These are phyloP conservation scores for Epicoccum sorghinum DNA, from an alignment of 2,329 filamentous ascomycete species.

Conservation along the genomic window DNA sequence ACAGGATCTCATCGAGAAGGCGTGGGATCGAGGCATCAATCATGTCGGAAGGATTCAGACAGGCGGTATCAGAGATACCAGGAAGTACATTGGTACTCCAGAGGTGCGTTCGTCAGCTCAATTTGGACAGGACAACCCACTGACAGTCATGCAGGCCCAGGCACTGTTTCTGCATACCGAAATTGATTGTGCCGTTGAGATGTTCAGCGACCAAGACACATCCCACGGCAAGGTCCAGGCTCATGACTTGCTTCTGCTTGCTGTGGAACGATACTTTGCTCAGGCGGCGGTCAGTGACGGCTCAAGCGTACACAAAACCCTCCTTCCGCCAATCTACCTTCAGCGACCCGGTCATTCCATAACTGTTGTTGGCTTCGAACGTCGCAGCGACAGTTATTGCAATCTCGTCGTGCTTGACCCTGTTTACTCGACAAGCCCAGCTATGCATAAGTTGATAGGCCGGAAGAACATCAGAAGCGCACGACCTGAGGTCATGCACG, in stretches of 20 bases:
- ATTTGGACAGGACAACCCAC: background rate
- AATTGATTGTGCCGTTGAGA: slow-evolving; percentile 62
- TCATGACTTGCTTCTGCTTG: slow-evolving; percentile 64
- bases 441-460: slow-evolving; percentile 65
- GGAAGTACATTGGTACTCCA: slow-evolving; percentile 94
- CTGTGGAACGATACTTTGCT: slow-evolving; percentile 77
- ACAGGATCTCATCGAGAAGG: slow-evolving; percentile 84
- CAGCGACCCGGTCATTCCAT: slow-evolving; percentile 91
- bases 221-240: slow-evolving; percentile 55
- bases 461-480: slow-evolving; percentile 51
- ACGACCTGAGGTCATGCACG: slow-evolving; percentile 62
- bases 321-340: slow-evolving; percentile 83
- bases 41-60: slow-evolving; percentile 76
- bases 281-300: slow-evolving; percentile 55
- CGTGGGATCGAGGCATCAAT: slow-evolving; percentile 88
- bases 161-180: slow-evolving; percentile 74
- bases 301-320: slow-evolving; percentile 71
- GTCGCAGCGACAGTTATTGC: slow-evolving; percentile 64
- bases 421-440: slow-evolving; percentile 72
- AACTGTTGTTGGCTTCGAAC: slow-evolving; percentile 86
- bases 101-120: slow-evolving; percentile 62
- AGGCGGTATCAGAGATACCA: slow-evolving; percentile 82
- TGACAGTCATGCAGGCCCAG: slow-evolving; percentile 66
- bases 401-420: slow-evolving; percentile 90
- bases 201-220: slow-evolving; percentile 53